Base-by-base conservation (phyloP, 2,329 filamentous ascomycete species). In the Macrophomina pseudophaseolina region DNA sequence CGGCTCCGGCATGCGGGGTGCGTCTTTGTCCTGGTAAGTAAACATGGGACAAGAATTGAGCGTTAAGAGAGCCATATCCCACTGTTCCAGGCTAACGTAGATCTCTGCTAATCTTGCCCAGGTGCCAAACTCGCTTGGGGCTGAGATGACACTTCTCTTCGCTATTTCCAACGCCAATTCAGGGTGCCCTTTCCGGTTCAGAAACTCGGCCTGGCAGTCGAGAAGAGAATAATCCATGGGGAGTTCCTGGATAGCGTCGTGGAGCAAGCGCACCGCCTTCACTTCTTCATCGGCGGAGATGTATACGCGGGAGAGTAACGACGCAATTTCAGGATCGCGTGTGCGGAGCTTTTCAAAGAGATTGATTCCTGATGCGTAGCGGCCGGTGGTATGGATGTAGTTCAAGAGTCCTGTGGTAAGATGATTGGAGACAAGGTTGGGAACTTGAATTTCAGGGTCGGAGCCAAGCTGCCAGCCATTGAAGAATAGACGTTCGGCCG, bases 11-110 rank as follows among this genome's bases (percentile, higher is more conserved):
- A 98, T 94, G 68, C 95, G 82, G 3, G 95, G 95, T 5, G 93
- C 91, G 77, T 99, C 95, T 79, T 97, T 98, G 80, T 99, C 95
- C 79, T 98, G 95, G 79, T 99, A 98, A 6, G 95, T 99, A 79
- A 99, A 99, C 95, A 99, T 99, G 8, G 95, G 95, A 78, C 95
- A 99, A 18, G 95, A 99, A 81, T 99, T 99, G 63, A 99, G 85
- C 4, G 95, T 98, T 5, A 97, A 89, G 30, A 99, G 86, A 0
- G 95, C 95, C 71, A 98, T 88, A 75, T 98, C 95, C 93, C 95
- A 99, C 75, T 97, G 92, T 77, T 99, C 95, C 80, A 97, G 88
- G 59, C 90, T 88, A 65, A 98, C 92, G 72, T 99, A 99, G 38
- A 98, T 91, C 76, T 98, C 93, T 2, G 94, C 94, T 69, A 99